phyloP scores from a whole-genome alignment of 2,329 filamentous ascomycete species.

The Beauveria varroae region DNA sequence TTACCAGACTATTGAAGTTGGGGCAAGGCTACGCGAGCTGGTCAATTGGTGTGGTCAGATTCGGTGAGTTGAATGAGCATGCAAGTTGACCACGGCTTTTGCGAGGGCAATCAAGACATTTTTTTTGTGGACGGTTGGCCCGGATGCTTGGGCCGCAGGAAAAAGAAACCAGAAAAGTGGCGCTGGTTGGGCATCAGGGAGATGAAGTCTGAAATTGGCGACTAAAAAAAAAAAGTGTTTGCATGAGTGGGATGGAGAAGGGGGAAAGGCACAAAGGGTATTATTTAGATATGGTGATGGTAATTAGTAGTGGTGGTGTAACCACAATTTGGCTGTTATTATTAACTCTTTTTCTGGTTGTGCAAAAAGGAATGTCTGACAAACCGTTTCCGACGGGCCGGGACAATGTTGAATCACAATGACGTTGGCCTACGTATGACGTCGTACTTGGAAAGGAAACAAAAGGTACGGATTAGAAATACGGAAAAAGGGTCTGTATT shows the following conservation, averaged over 20 bases:
- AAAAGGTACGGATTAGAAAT: background rate
- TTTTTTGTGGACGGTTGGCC: background rate
- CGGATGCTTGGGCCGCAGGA: constrained; percentile 2
- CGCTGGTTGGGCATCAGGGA: constrained; percentile 6
- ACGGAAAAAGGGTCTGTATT: background rate
- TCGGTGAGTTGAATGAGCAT: background rate
- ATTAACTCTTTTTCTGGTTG: too few species aligned
- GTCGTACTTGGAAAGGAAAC: background rate
- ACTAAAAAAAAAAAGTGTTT: background rate
- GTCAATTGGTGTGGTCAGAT: background rate
- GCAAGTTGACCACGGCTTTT: background rate
- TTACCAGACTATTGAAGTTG: background rate
- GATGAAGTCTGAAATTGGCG: background rate
- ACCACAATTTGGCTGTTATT: too few species aligned
- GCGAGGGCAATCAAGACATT: background rate
- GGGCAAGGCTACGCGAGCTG: background rate
- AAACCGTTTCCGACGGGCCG: background rate
- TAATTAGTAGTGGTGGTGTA: too few species aligned
- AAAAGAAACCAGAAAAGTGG: background rate
- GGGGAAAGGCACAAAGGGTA: background rate
- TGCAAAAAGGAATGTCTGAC: too few species aligned
- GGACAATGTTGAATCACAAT: background rate
- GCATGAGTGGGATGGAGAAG: background rate
- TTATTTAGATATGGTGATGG: background rate
- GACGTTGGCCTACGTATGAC: background rate